phyloP scores from a whole-genome alignment of 768 basidiomycete genomes.

The Boletus eberwhitei region DNA sequence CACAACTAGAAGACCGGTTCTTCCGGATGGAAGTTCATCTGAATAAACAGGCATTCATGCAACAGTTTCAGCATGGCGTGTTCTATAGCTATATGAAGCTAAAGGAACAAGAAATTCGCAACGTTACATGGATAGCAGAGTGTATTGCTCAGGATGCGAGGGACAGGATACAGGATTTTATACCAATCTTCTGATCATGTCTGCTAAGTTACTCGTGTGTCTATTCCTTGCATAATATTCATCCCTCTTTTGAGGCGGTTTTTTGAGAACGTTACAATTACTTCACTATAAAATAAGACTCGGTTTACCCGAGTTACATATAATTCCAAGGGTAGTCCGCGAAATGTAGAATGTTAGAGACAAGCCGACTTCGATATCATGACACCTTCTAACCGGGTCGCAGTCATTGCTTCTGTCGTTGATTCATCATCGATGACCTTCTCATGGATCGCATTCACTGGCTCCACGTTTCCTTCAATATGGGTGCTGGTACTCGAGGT shows the following conservation, averaged over 20 bases:
- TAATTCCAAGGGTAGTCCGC: neutral
- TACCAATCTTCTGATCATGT: conserved; percentile 72
- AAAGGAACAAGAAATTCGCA: conserved; percentile 89
- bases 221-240: conserved; percentile 9
- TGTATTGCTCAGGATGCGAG: conserved; percentile 97
- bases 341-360: neutral
- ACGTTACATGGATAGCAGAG: conserved; percentile 93
- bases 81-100: conserved; percentile 91
- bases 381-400: neutral
- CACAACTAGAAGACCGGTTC: conserved; percentile 88
- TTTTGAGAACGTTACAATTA: neutral
- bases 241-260: neutral
- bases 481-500: conserved; percentile 3
- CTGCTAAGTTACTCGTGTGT: neutral
- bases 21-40: conserved; percentile 90
- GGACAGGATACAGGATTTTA: conserved; percentile 93
- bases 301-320: neutral
- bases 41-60: conserved; percentile 93
- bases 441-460: neutral
- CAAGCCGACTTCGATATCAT: neutral
- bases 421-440: conserved; percentile 4
- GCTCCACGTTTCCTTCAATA: neutral
- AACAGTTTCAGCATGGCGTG: conserved; percentile 93
- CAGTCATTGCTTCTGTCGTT: neutral
- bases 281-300: neutral